Percentiles rank a stretch among this genome's conserved stretches.
Evolutionary conservation across 768 basidiomycete genomes (phyloP).

Genomic region (Naematelia aurantialba): DNA sequence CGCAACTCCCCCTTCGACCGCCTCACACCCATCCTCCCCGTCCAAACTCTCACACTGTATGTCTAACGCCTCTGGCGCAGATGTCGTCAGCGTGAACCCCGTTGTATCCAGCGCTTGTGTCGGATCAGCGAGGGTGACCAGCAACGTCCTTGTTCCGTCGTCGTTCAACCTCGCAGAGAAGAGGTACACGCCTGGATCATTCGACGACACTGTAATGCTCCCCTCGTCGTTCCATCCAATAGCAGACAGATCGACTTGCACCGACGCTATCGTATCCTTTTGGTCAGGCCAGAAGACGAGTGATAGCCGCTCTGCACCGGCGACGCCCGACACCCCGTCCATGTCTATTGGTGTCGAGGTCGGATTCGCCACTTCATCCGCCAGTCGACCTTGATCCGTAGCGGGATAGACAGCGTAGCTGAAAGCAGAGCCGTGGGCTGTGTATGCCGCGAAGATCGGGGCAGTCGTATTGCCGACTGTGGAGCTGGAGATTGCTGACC

Average conservation of each 20-base stretch:
- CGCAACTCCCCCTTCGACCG: background rate
- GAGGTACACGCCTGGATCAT: constrained; percentile 44
- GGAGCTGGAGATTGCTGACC: constrained; percentile 64
- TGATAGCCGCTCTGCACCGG: constrained; percentile 48
- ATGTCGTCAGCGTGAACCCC: constrained; percentile 9
- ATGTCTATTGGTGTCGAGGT: background rate
- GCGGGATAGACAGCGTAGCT: constrained; percentile 63
- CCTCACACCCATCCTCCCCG: constrained; percentile 9
- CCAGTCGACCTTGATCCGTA: constrained; percentile 41
- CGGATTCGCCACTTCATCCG: constrained; percentile 7
- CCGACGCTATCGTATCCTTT: constrained; percentile 55
- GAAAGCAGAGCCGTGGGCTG: constrained; percentile 53
- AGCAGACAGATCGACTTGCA: constrained; percentile 40
- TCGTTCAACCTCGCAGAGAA: constrained; percentile 56
- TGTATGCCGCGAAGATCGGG: constrained; percentile 64
- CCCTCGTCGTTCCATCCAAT: constrained; percentile 11
- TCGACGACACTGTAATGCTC: constrained; percentile 7
- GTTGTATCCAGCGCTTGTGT: constrained; percentile 54
- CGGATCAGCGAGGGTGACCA: constrained; percentile 63
- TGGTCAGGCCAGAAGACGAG: constrained; percentile 51
- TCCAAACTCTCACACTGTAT: background rate
- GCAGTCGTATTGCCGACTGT: constrained; percentile 59
- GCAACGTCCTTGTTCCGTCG: constrained; percentile 53
- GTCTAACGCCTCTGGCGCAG: background rate
- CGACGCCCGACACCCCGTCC: constrained; percentile 47